Evolutionary conservation across 768 basidiomycete species (phyloP), one percentile per base, ranked within the genome.

Genomic region (Cystobasidiopsis lactophilus): DNA sequence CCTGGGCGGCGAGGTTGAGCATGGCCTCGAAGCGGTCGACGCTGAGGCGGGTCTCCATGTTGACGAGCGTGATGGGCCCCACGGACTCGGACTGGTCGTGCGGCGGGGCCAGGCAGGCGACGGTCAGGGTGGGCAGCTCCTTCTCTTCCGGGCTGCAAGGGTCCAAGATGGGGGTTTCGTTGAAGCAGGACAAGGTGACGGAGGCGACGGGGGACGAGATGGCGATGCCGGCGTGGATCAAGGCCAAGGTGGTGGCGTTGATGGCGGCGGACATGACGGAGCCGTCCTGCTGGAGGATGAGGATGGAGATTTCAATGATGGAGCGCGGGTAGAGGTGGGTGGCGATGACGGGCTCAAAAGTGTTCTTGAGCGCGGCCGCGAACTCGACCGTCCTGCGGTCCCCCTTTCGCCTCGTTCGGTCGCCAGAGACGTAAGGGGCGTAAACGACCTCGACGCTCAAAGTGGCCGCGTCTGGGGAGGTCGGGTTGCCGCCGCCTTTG

Each of bases 281-380:
- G 38, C 93, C 93, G 62, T 98, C 93, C 64, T 88, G 82, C 59
- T 93, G 84, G 37, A 93, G 69, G 27, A 98, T 79, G 66, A 91
- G 86, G 5, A 98, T 73, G 66, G 79, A 83, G 55, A 98, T 79
- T 68, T 91, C 85, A 65, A 98, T 93, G 65, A 88, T 79, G 31
- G 83, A 83, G 46, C 93, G 79, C 21, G 91, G 91, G 68, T 93
- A 95, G 44, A 98, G 74, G 55, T 74, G 74, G 5, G 82, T 81
- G 64, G 86, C 82, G 23, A 98, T 76, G 52, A 91, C 85, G 39
- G 89, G 86, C 64, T 96, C 91, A 64, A 98, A 96, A 0, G 93
- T 96, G 29, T 84, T 79, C 69, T 85, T 83, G 57, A 96, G 78
- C 23, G 79, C 77, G 2, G 84, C 73, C 11, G 80, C 82, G 57